phyloP scores from a whole-genome alignment of 306 rosid genomes.

The Quercus ilex region DNA sequence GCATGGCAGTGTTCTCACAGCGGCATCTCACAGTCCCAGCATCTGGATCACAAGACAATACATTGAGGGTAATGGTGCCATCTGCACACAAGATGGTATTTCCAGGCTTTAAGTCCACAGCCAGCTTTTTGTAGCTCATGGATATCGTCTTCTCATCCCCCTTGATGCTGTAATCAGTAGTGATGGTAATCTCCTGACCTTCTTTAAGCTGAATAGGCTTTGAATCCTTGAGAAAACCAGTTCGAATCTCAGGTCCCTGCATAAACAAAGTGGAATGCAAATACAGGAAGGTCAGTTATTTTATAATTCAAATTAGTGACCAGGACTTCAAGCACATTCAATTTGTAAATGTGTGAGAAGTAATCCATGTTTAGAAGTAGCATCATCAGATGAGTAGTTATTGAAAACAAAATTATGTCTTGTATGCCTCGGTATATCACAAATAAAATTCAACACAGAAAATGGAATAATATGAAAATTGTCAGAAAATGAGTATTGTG shows the following conservation, averaged over 20 bases:
- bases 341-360: not conserved
- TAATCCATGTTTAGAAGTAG: not conserved
- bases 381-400: not conserved
- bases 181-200: constrained; percentile 82
- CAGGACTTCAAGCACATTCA: not conserved
- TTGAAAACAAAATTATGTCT: not conserved
- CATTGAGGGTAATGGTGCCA: constrained; percentile 86
- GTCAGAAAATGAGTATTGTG: not conserved
- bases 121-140: constrained; percentile 90
- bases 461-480: not conserved
- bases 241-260: constrained; percentile 97
- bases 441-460: not conserved
- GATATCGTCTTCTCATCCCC: constrained; percentile 68
- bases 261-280: constrained; percentile 15
- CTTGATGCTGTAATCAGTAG: constrained; percentile 73
- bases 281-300: not conserved
- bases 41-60: constrained; percentile 62
- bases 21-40: constrained; percentile 79
- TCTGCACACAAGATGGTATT: constrained; percentile 81
- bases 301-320: too few relatives aligned
- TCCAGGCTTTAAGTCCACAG: constrained; percentile 81
- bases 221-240: constrained; percentile 82
- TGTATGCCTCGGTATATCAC: not conserved
- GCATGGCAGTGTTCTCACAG: constrained; percentile 74
- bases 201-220: constrained; percentile 87